Evolutionary conservation across 2,329 filamentous ascomycete genomes (phyloP), one percentile per base, ranked within the genome.

Genomic region (Botrytis fragariae): DNA sequence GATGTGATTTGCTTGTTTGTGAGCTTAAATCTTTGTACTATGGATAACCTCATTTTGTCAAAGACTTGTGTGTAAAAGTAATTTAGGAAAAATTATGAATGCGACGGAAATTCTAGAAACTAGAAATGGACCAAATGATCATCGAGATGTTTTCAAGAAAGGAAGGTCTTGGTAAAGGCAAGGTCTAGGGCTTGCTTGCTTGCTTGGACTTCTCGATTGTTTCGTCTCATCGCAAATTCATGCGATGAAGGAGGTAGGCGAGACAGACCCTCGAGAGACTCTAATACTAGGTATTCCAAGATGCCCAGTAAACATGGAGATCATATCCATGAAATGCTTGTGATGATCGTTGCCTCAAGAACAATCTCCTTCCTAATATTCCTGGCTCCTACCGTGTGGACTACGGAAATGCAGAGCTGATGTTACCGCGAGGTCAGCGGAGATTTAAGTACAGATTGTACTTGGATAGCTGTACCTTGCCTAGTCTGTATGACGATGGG

Each of bases 231-330:
- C 32, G 12, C 51, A 29, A 22, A 35, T 51, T 51, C 8, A 67
- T 67, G 64, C 32, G 64, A 54, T 54, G 64, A 67, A 67, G 64
- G 64, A 54, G 45, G 32, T 51, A 67, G 63, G 14, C 44, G 63
- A 65, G 62, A 18, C 45, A 37, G 29, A 12, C 45, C 45, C 10
- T 51, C 45, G 45, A 51, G 48, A 51, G 48, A 62, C 59, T 2
- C 10, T 37, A 61, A 61, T 25, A 35, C 32, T 35, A 35, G 32
- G 32, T 35, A 4, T 35, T 61, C 59, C 22, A 37, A 8, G 22
- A 16, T 16, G 22, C 29, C 35, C 22, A 9, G 22, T 37, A 29
- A 42, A 42, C 60, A 42, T 37, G 37, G 37, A 18, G 25, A 62
- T 42, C 60, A n/a, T 42, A 42, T 62, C 25, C 60, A 62, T 62